Base-by-base conservation (phyloP, 768 basidiomycete genomes). In the Tulasnella sp. region DNA sequence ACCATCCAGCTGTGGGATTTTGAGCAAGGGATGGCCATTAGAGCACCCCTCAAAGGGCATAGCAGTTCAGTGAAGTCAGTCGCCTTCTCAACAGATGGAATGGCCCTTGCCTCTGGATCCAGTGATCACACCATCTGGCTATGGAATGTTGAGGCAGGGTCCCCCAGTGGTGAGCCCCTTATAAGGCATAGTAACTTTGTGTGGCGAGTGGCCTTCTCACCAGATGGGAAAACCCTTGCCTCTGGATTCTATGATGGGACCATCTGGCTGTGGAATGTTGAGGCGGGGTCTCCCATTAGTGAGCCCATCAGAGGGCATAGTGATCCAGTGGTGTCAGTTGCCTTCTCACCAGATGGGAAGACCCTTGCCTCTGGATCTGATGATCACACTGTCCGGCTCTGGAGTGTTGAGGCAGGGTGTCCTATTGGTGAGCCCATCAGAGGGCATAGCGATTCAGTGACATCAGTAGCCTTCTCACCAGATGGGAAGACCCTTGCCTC, bases 181-280 rank as follows among this genome's bases (percentile, higher is more conserved):
- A 29, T 22, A 22, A 11, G 12, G 9, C 54, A 58, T 3, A 58
- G n/a, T 12, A 29, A 58, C n/a, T n/a, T 12, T 31, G 42, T 49
- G 3, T 8, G n/a, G 64, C 75, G 14, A 38, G 34, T 77, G 9
- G 73, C 72, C 19, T 77, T 77, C 45, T 45, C 77, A 8, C 77
- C 77, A 9, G 73, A 77, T 67, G 73, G 73, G 1, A 14, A n/a
- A 19, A 37, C 31, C 7, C 40, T 77, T 15, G 76, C 52, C 22
- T 77, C 76, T 19, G 73, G 52, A 54, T 78, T 74, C 7, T 12
- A 31, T 31, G 77, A 78, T 67, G 31, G 42, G 2, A 68, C 77
- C 15, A 37, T 78, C 37, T 22, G 74, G 17, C 42, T 42, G 42
- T 42, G 42, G 42, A 17, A 42, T 42, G 42, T 42, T 42, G 42